Conservation (phyloP, 805 yeast genomes). For the Priceomyces medius region DNA sequence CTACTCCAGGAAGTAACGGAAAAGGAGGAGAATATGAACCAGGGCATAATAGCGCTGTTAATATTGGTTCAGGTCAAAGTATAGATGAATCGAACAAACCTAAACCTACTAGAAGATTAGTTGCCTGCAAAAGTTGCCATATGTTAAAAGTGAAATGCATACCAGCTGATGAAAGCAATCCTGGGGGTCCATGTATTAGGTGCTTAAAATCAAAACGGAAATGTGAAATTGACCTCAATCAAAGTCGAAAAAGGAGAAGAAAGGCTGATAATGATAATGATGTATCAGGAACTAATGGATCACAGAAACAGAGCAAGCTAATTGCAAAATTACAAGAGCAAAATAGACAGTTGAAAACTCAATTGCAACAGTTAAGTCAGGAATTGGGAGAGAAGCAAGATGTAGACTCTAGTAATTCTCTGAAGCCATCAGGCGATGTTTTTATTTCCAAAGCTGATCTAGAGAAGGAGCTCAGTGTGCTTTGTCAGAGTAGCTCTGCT, state of each 20-base stretch:
- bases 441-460: slow-evolving; percentile 34
- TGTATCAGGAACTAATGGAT: background rate
- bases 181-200: slow-evolving; percentile 67
- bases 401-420: background rate
- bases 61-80: background rate
- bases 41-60: background rate
- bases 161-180: slow-evolving; percentile 60
- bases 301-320: slow-evolving; percentile 13
- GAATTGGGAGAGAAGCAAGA: background rate
- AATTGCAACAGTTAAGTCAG: slow-evolving; percentile 9
- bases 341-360: slow-evolving; percentile 16
- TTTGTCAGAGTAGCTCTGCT: slow-evolving; percentile 30
- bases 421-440: background rate
- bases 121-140: slow-evolving; percentile 77
- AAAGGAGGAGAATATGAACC: background rate
- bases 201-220: slow-evolving; percentile 61
- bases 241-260: slow-evolving; percentile 50
- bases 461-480: slow-evolving; percentile 40
- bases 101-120: slow-evolving; percentile 9
- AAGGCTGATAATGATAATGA: slow-evolving; percentile 20
- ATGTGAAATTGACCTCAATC: slow-evolving; percentile 69
- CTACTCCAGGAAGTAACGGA: background rate
- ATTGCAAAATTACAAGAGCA: slow-evolving; percentile 22
- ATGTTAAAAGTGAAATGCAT: slow-evolving; percentile 80
- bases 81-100: background rate